A percentile compares a stretch with the other conserved stretches of the same genome.
Evolutionary conservation across 352 stramenopile genomes (phyloP).

Genomic region (Pythium plurisporium): DNA sequence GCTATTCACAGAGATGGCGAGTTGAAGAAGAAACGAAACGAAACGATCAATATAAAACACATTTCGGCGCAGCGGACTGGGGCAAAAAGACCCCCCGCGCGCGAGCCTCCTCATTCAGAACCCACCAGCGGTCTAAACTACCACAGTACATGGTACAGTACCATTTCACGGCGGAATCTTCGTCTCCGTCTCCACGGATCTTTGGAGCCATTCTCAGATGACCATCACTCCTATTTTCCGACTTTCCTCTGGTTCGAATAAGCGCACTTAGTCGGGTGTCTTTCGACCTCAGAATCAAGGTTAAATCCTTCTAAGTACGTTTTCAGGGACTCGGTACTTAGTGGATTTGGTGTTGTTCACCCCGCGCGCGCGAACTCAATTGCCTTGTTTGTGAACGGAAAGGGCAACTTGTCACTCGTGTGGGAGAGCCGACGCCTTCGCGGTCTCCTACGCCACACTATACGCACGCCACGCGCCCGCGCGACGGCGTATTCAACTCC

Average conservation of each 20-base stretch:
- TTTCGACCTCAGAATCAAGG: constrained; percentile 3
- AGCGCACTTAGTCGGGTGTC: no score
- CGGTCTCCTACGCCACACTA: neutral
- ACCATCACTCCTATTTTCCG: constrained; percentile 10
- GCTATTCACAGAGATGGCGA: neutral
- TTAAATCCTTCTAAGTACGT: neutral
- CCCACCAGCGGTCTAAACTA: constrained; percentile 1
- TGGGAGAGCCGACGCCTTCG: no score
- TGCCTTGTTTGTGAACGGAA: constrained; percentile 5
- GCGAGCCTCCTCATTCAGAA: no score
- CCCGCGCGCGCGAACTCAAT: constrained; percentile 14
- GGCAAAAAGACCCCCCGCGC: neutral
- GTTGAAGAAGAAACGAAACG: neutral
- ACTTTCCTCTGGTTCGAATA: no score
- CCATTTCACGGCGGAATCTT: no score
- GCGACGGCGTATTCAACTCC: neutral
- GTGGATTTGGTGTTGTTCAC: neutral
- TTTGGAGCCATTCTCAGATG: no score
- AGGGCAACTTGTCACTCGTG: constrained; percentile 13
- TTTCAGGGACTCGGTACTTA: neutral
- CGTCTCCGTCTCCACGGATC: no score
- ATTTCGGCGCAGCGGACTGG: neutral
- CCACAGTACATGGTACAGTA: no score
- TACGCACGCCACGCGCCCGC: neutral
- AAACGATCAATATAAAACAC: constrained; percentile 7